Conservation (phyloP, 2,329 filamentous ascomycete species). For the Lasiodiplodia gonubiensis region DNA sequence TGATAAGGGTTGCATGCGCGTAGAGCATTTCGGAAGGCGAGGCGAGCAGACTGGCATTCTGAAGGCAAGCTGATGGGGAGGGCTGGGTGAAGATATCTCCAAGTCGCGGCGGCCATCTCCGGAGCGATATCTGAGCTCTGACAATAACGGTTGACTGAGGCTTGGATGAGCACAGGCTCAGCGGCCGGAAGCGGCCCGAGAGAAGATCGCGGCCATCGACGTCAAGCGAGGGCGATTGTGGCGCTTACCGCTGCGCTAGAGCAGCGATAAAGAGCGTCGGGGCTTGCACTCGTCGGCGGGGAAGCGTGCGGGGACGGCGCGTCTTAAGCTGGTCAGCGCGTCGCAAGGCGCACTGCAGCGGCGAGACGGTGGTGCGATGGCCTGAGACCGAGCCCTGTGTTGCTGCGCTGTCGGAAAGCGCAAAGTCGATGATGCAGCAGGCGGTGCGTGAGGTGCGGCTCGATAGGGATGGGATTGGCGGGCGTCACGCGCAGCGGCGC, state of each 20-base stretch:
- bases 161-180: background rate
- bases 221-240: conserved; percentile 2
- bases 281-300: background rate
- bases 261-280: conserved; percentile 6
- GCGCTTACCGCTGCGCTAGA: background rate
- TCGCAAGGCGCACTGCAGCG: background rate
- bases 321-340: conserved; percentile 6
- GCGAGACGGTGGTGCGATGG: background rate
- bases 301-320: background rate
- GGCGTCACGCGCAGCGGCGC: conserved; percentile 5
- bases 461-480: conserved; percentile 2
- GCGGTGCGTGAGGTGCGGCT: background rate
- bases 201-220: background rate
- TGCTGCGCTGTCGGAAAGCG: background rate
- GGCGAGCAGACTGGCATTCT: background rate
- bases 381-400: background rate
- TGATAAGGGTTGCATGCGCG: conserved; percentile 59
- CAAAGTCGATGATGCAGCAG: background rate
- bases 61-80: background rate
- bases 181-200: conserved; percentile 23
- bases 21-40: conserved; percentile 48
- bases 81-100: background rate
- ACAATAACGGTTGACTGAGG: background rate
- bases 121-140: background rate
- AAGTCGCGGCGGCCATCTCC: conserved; percentile 11